A percentile compares a stretch with the other conserved stretches of the same genome.
Evolutionary conservation across 371 early-diverging fungal species (phyloP).

Genomic region (Mucor lusitanicus): DNA sequence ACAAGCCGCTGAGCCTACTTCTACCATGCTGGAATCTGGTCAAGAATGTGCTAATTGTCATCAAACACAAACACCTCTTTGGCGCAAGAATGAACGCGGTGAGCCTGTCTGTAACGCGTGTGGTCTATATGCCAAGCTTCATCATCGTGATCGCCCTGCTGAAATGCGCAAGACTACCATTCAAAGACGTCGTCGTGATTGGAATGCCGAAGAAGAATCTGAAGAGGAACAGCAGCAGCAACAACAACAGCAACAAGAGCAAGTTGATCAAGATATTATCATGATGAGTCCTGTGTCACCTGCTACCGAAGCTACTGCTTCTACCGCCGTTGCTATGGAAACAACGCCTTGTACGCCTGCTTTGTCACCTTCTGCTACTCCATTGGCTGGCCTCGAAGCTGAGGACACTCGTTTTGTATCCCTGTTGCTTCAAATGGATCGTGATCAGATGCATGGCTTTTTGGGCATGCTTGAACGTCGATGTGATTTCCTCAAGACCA

Average conservation of each 20-base stretch:
- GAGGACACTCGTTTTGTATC: conserved; percentile 48
- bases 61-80: conserved; percentile 87
- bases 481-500: conserved; percentile 29
- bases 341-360: not conserved
- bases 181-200: conserved; percentile 34
- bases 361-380: conserved; percentile 6
- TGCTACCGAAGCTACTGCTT: not conserved
- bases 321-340: not conserved
- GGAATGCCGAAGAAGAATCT: conserved; percentile 17
- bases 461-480: conserved; percentile 49
- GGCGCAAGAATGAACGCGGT: conserved; percentile 85
- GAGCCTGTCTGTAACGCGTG: conserved; percentile 91
- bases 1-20: not conserved
- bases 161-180: conserved; percentile 34
- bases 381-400: conserved; percentile 21
- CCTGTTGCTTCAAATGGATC: conserved; percentile 50
- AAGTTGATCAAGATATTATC: not conserved
- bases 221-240: conserved; percentile 1
- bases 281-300: not conserved
- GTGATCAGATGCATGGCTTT: conserved; percentile 55
- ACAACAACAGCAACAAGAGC: not conserved
- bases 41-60: conserved; percentile 79
- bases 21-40: not conserved
- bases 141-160: conserved; percentile 32
- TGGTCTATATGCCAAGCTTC: conserved; percentile 70